These are phyloP conservation scores for Acanthamoeba healyi DNA, from an alignment of 208 protist species.

Conservation along the genomic window DNA sequence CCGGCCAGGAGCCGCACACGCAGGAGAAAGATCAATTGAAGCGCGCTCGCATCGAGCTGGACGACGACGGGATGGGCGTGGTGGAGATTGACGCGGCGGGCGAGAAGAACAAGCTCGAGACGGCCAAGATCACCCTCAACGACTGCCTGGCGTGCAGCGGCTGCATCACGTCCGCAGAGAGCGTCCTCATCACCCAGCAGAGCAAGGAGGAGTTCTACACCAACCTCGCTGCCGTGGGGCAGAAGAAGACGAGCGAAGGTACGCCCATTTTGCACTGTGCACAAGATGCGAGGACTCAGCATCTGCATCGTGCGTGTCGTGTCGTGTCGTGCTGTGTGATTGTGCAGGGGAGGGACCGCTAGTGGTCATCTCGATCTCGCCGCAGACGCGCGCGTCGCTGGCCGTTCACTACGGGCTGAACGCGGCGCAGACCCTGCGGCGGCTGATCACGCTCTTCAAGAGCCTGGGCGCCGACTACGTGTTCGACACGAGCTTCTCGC, in stretches of 20 bases:
- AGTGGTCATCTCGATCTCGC: slow-evolving; percentile 94
- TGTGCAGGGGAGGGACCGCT: slow-evolving; percentile 22
- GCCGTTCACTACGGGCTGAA: slow-evolving; percentile 91
- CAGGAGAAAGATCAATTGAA: neutral
- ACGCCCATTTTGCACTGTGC: no score
- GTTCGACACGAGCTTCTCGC: slow-evolving; percentile 91
- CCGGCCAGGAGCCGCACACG: neutral
- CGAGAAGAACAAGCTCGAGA: slow-evolving; percentile 81
- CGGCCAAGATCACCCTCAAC: slow-evolving; percentile 89
- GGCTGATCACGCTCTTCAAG: slow-evolving; percentile 91
- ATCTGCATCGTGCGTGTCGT: no score
- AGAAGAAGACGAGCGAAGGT: slow-evolving; percentile 10
- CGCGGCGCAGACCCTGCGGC: slow-evolving; percentile 78
- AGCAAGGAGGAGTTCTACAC: slow-evolving; percentile 87
- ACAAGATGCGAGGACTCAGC: no score
- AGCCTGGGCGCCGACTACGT: slow-evolving; percentile 87
- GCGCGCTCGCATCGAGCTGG: slow-evolving; percentile 76
- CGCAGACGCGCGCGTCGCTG: slow-evolving; percentile 94
- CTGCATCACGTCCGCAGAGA: slow-evolving; percentile 98
- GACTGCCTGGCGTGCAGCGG: slow-evolving; percentile 94
- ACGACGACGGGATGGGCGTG: slow-evolving; percentile 78
- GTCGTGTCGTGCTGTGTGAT: neutral
- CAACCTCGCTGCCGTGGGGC: slow-evolving; percentile 69
- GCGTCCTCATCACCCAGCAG: slow-evolving; percentile 94
- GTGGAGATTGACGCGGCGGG: slow-evolving; percentile 81